A percentile compares a stretch with the other conserved stretches of the same genome.
Conservation (phyloP, 2,329 filamentous ascomycete genomes). For the Aureobasidium sp. region DNA sequence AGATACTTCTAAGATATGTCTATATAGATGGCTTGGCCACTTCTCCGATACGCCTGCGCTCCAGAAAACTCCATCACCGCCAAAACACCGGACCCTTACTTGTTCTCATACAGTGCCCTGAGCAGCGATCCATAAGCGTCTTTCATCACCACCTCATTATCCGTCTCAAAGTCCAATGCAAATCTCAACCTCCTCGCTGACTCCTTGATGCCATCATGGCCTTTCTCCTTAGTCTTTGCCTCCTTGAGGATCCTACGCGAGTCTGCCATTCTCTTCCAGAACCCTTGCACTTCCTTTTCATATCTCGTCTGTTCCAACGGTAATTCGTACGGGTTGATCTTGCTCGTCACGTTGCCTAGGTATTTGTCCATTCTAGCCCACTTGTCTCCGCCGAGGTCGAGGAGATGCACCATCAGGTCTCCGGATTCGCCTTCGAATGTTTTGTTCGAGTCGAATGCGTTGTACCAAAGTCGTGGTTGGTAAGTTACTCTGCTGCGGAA, state of each 20-base stretch:
- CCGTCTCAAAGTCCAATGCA: conserved; percentile 4
- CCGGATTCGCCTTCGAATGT: conserved; percentile 19
- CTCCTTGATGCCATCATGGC: neutral
- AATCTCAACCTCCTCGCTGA: neutral
- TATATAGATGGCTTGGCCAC: neutral
- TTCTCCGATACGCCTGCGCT: neutral
- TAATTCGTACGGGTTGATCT: conserved; percentile 11
- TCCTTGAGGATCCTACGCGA: conserved; percentile 9
- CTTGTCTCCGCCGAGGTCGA: conserved; percentile 17
- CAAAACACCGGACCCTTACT: neutral
- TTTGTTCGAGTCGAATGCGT: conserved; percentile 26
- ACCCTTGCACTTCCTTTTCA: conserved; percentile 14
- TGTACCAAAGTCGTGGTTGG: conserved; percentile 20
- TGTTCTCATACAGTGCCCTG: conserved; percentile 3
- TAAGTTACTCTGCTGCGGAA: conserved; percentile 13
- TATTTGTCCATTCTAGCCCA: conserved; percentile 19
- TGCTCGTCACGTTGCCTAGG: conserved; percentile 13
- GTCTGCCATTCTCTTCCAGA: conserved; percentile 18
- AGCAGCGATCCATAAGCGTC: neutral
- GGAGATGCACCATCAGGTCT: conserved; percentile 22
- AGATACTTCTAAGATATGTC: neutral
- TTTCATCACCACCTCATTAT: neutral
- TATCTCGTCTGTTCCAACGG: conserved; percentile 18
- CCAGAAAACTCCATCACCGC: neutral
- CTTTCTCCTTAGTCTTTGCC: conserved; percentile 3